phyloP scores from a whole-genome alignment of 1,284 basidiomycete genomes.

The Polyporus tsugae region DNA sequence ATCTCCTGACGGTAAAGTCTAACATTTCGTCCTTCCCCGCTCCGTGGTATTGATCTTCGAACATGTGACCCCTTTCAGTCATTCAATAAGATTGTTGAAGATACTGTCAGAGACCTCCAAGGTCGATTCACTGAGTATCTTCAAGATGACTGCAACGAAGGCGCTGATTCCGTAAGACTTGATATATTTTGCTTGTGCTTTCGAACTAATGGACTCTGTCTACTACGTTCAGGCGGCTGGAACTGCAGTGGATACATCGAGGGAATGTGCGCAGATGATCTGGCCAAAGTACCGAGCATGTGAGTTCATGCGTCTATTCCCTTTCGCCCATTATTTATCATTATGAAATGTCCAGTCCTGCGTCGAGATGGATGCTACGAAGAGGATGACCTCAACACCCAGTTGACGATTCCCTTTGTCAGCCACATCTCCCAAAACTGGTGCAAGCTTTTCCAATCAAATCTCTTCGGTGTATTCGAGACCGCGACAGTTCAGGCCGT shows the following conservation, averaged over 20 bases:
- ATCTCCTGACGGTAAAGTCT: slow-evolving; percentile 1
- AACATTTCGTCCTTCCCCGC: background rate
- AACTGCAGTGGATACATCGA: background rate
- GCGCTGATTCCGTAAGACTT: background rate
- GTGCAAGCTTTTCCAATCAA: background rate
- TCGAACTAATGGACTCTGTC: background rate
- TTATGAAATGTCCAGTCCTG: background rate
- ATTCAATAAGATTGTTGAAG: background rate
- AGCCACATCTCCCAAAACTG: background rate
- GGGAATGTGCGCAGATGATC: background rate
- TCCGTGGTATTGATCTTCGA: background rate
- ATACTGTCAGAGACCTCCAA: background rate
- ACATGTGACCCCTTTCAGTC: background rate
- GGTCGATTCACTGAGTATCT: background rate
- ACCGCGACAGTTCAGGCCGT: background rate
- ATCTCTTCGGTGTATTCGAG: background rate
- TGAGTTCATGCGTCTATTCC: background rate
- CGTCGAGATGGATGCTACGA: background rate
- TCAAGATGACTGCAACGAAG: background rate
- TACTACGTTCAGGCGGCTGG: background rate
- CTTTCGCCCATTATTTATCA: background rate
- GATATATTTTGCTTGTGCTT: background rate
- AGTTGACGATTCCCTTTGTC: background rate
- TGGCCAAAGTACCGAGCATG: background rate
- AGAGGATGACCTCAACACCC: background rate